Percentiles rank a stretch among this genome's conserved stretches.
phyloP scores from a whole-genome alignment of 1,139 yeast genomes.

The Pichia cactophila region DNA sequence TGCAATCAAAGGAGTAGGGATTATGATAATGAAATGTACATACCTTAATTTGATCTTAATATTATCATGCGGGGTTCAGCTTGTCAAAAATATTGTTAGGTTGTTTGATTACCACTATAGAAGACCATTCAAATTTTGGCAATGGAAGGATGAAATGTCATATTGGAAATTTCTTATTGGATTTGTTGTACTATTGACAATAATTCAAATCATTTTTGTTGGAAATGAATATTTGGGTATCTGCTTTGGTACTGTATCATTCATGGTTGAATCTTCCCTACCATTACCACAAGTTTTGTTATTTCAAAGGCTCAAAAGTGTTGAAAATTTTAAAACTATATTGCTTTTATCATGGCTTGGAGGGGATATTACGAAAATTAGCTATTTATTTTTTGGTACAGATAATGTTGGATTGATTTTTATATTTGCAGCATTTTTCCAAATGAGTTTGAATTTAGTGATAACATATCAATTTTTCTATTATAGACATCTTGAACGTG shows the following conservation, averaged over 20 bases:
- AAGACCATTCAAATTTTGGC: conserved; percentile 73
- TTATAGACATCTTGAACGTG: conserved; percentile 30
- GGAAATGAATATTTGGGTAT: conserved; percentile 39
- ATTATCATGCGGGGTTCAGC: conserved; percentile 25
- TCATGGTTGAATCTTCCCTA: conserved; percentile 70
- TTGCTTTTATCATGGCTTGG: conserved; percentile 78
- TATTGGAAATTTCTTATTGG: conserved; percentile 61
- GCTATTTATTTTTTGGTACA: conserved; percentile 68
- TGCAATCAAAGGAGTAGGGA: conserved; percentile 5
- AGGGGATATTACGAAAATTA: conserved; percentile 75
- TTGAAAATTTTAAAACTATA: conserved; percentile 72
- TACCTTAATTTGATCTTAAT: conserved; percentile 14
- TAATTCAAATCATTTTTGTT: conserved; percentile 41
- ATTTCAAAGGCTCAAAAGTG: conserved; percentile 58
- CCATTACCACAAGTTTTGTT: conserved; percentile 85
- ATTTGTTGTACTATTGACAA: conserved; percentile 37
- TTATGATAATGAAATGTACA: conserved; percentile 6
- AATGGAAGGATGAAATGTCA: conserved; percentile 56
- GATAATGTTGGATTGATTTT: conserved; percentile 61
- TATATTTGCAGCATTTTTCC: conserved; percentile 71
- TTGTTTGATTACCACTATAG: conserved; percentile 64
- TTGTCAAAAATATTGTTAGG: conserved; percentile 32
- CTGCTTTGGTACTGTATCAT: conserved; percentile 63
- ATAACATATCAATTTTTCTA: conserved; percentile 71
- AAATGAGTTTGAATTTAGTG: conserved; percentile 66